Base-by-base conservation (phyloP, 805 yeast genomes). In the Zygotorulaspora florentina region DNA sequence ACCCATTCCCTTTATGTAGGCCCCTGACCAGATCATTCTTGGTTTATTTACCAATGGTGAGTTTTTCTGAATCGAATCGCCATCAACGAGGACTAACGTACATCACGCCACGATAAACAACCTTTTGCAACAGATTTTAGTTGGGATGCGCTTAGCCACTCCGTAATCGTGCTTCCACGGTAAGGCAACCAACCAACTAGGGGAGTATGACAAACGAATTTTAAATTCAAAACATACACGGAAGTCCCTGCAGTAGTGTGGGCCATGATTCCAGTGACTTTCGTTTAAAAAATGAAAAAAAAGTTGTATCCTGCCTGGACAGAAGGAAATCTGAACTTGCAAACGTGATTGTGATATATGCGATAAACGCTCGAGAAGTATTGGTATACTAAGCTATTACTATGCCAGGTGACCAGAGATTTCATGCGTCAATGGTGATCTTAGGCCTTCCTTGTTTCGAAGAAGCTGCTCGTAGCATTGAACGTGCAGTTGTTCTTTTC, bases 401-500 rank as follows among this genome's bases (percentile, higher is more conserved):
- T 7, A 20, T 20, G 18, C 9, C 18, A 12, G 18, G 35, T 15
- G n/a, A 3, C n/a, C 35, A 31, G 16, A 10, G 35, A 15, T 11
- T 17, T 15, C 18, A 15, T 31, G 35, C 10, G 18, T 12, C n/a
- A 13, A 15, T 17, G 18, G n/a, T 9, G 18, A 31, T 10, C 18
- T 39, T 31, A 42, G 13, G 29, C 27, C 23, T 35, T 42, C 34
- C 37, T 43, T 43, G 27, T 35, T 43, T 30, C 41, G 46, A 17
- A 44, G 40, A 9, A 51, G 16, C 40, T 47, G 53, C 43, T 61
- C 64, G 39, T 60, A 60, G 39, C 48, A 59, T 43, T 58, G 65
- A 16, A 58, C 40, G 42, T 56, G 47, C 23, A 64, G 42, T 46
- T 63, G 67, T 38, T 52, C 56, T 40, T 58, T 54, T n/a, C 67